Conservation (phyloP, 495 filamentous ascomycete species). For the Talaromyces thailandensis region DNA sequence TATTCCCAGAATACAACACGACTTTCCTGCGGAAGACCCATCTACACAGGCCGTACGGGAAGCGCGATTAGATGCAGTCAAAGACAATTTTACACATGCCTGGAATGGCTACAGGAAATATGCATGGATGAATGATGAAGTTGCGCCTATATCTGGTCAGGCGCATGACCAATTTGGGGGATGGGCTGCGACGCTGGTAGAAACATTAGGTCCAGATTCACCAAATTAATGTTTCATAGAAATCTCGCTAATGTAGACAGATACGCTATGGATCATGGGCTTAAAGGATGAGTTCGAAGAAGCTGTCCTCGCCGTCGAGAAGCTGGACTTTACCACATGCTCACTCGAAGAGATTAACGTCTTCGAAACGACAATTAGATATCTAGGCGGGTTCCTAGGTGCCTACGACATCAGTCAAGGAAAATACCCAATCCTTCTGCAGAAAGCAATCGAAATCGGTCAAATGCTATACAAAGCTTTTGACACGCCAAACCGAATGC, state of each 20-base stretch:
- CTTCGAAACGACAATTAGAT: conserved; percentile 41
- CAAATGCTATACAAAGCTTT: conserved; percentile 31
- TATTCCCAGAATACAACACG: neutral
- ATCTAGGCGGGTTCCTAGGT: conserved; percentile 40
- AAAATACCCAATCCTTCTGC: conserved; percentile 20
- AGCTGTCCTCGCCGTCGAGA: conserved; percentile 52
- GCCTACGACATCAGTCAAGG: conserved; percentile 41
- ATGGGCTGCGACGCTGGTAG: conserved; percentile 62
- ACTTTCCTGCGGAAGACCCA: neutral
- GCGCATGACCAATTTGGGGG: conserved; percentile 61
- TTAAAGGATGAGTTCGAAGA: conserved; percentile 70
- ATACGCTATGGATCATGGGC: conserved; percentile 86
- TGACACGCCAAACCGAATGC: conserved; percentile 31
- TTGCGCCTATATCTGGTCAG: conserved; percentile 49
- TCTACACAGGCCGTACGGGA: conserved; percentile 17
- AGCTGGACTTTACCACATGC: conserved; percentile 68
- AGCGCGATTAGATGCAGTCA: conserved; percentile 37
- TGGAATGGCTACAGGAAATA: conserved; percentile 57
- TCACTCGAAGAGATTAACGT: conserved; percentile 15
- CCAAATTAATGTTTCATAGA: too few species aligned
- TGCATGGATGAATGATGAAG: conserved; percentile 60
- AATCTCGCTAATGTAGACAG: conserved; percentile 31
- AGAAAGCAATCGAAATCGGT: conserved; percentile 24
- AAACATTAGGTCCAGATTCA: conserved; percentile 27
- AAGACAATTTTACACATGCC: conserved; percentile 47